These are phyloP conservation scores for Paraglomus brasilianum DNA, from an alignment of 192 early-diverging fungal species.

Conservation along the genomic window DNA sequence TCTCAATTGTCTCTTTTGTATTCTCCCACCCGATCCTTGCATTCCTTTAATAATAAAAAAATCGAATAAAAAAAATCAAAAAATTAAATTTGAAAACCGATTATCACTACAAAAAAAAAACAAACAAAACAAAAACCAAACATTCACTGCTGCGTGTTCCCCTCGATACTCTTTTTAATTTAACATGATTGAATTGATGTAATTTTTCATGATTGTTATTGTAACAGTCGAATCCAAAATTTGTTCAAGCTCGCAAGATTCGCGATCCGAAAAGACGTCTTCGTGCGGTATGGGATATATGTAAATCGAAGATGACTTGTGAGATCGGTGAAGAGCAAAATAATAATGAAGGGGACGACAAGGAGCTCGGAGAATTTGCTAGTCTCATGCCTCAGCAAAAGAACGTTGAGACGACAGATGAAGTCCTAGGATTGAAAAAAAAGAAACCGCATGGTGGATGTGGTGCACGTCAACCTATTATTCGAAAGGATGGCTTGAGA, in stretches of 20 bases:
- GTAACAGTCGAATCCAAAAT: slow-evolving; percentile 61
- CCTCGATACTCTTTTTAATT: slow-evolving; percentile 28
- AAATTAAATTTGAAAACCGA: too few species aligned
- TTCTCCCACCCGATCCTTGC: too few species aligned
- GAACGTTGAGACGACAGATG: slow-evolving; percentile 30
- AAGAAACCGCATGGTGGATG: slow-evolving; percentile 82
- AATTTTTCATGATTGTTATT: neutral
- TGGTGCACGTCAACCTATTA: slow-evolving; percentile 77
- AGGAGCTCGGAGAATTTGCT: slow-evolving; percentile 32
- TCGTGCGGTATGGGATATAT: slow-evolving; percentile 84
- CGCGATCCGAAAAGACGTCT: slow-evolving; percentile 72
- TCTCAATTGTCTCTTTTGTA: too few species aligned
- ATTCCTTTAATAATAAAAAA: too few species aligned
- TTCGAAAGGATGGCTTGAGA: slow-evolving; percentile 78
- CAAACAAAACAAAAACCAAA: too few species aligned
- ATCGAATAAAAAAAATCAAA: too few species aligned
- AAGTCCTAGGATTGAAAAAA: slow-evolving; percentile 48
- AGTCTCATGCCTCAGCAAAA: slow-evolving; percentile 11
- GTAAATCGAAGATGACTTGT: slow-evolving; percentile 81
- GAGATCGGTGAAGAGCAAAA: slow-evolving; percentile 65
- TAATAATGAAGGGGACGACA: slow-evolving; percentile 55
- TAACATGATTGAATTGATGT: neutral
- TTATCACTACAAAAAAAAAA: too few species aligned
- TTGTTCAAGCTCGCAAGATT: slow-evolving; percentile 61
- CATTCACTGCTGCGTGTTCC: too few species aligned